These are phyloP conservation scores for Knufia fluminis DNA, from an alignment of 2,329 filamentous ascomycete genomes.

Conservation along the genomic window DNA sequence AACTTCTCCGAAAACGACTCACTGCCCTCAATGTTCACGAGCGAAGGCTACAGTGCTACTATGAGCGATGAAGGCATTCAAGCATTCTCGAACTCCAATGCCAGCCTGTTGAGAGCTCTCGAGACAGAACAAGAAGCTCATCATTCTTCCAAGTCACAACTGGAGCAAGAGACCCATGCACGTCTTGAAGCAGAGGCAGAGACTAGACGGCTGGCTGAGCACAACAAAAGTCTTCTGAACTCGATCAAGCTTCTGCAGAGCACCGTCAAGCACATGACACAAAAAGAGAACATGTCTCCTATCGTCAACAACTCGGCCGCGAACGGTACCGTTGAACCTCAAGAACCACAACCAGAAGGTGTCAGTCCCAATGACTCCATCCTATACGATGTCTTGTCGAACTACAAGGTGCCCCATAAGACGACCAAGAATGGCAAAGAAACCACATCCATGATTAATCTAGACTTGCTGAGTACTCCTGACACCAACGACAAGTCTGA, in stretches of 20 bases:
- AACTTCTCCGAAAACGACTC: conserved; percentile 1
- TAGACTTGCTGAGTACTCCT: conserved; percentile 12
- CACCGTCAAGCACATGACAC: conserved; percentile 17
- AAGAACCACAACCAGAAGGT: not conserved
- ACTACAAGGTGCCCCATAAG: conserved; percentile 1
- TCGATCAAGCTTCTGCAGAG: conserved; percentile 16
- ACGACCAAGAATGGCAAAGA: conserved; percentile 6
- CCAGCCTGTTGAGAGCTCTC: conserved; percentile 14
- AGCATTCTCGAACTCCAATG: not conserved
- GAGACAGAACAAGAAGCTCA: conserved; percentile 20
- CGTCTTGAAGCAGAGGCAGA: conserved; percentile 11
- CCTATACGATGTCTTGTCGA: conserved; percentile 6
- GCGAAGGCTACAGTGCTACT: not conserved
- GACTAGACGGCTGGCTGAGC: conserved; percentile 9
- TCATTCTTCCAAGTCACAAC: conserved; percentile 12
- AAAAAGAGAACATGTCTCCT: conserved; percentile 3
- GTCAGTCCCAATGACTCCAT: not conserved
- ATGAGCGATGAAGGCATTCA: not conserved
- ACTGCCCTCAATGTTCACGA: conserved; percentile 1
- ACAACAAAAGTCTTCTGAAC: conserved; percentile 13
- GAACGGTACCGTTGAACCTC: not conserved
- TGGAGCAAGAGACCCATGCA: conserved; percentile 12
- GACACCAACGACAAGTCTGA: conserved; percentile 8
- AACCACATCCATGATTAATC: conserved; percentile 10
- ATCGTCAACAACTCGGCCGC: not conserved